These are phyloP conservation scores for Phytophthora uliginosa DNA, from an alignment of 352 stramenopile genomes.

Conservation along the genomic window DNA sequence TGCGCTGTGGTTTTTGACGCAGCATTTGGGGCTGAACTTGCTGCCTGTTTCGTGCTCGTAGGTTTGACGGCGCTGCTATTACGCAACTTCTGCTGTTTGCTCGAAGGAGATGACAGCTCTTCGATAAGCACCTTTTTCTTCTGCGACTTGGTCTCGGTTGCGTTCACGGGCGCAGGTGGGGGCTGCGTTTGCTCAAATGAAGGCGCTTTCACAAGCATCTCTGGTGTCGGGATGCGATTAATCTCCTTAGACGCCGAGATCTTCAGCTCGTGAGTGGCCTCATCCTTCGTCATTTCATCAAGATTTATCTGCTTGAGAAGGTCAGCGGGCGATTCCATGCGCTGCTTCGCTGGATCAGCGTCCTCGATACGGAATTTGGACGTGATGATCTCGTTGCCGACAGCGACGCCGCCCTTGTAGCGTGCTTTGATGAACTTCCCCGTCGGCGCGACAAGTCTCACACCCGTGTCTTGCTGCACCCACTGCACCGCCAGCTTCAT, in stretches of 20 bases:
- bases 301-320: neutral
- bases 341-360: constrained; percentile 5
- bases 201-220: neutral
- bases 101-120: constrained; percentile 40
- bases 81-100: constrained; percentile 2
- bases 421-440: constrained; percentile 18
- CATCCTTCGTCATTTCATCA: neutral
- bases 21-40: constrained; percentile 3
- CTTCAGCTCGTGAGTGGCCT: neutral
- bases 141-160: neutral
- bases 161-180: constrained; percentile 19
- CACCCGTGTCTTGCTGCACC: constrained; percentile 74
- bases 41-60: neutral
- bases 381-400: constrained; percentile 77
- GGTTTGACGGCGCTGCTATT: neutral
- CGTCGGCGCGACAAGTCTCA: constrained; percentile 45
- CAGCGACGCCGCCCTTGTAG: constrained; percentile 22
- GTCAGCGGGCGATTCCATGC: neutral
- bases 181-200: neutral
- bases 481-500: constrained; percentile 85
- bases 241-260: neutral
- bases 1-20: constrained; percentile 9
- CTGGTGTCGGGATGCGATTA: neutral
- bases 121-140: constrained; percentile 59
- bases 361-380: constrained; percentile 78